phyloP scores from a whole-genome alignment of 257 asterid species.

The Nemophila menziesii region DNA sequence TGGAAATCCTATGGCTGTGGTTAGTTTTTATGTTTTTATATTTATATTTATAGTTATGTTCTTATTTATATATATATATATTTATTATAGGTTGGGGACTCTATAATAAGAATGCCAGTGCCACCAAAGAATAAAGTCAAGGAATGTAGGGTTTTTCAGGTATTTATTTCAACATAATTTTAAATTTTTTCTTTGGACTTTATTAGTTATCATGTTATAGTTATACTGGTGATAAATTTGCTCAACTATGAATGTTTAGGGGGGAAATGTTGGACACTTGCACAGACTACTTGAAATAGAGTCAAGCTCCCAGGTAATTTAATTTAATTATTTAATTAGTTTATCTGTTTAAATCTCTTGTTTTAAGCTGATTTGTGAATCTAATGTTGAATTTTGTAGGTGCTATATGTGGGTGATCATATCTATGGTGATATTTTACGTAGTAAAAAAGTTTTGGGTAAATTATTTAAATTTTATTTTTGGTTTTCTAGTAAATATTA shows the following conservation, averaged over 20 bases:
- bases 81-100: slow-evolving; percentile 69
- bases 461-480: slow-evolving; percentile 3
- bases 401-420: slow-evolving; percentile 97
- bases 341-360: not conserved
- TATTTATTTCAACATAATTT: slow-evolving; percentile 11
- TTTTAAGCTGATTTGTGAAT: not conserved
- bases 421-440: slow-evolving; percentile 96
- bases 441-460: slow-evolving; percentile 92
- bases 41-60: not conserved
- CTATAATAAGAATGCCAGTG: slow-evolving; percentile 52
- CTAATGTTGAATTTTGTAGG: slow-evolving; percentile 25
- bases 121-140: slow-evolving; percentile 41
- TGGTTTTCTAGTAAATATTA: slow-evolving; percentile 3
- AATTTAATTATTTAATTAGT: not conserved
- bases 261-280: slow-evolving; percentile 95
- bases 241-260: slow-evolving; percentile 43
- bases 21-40: slow-evolving; percentile 16
- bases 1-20: slow-evolving; percentile 98
- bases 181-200: not conserved
- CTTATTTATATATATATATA: no score
- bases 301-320: slow-evolving; percentile 91
- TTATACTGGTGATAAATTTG: slow-evolving; percentile 9
- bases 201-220: slow-evolving; percentile 8
- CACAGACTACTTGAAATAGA: slow-evolving; percentile 71
- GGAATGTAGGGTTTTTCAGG: slow-evolving; percentile 84